Evolutionary conservation across 208 protist species (phyloP).

Genomic region (Lotmaria passim): DNA sequence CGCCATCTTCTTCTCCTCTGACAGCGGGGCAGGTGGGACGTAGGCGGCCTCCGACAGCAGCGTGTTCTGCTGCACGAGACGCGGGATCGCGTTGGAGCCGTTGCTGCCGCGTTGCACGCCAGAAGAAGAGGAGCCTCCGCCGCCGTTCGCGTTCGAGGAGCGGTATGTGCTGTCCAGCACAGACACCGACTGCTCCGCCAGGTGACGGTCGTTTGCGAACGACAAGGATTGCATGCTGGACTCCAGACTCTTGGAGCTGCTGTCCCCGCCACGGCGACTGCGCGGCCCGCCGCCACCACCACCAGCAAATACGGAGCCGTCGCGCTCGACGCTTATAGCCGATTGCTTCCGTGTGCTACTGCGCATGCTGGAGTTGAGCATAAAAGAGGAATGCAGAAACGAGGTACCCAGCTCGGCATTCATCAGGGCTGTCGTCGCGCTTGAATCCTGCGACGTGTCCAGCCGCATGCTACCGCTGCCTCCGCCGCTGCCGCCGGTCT

Average conservation of each 20-base stretch:
- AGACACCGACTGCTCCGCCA: slow-evolving; percentile 21
- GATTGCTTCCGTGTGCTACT: slow-evolving; percentile 17
- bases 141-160: slow-evolving; percentile 7
- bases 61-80: slow-evolving; percentile 33
- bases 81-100: slow-evolving; percentile 5
- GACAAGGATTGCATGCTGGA: slow-evolving; percentile 46
- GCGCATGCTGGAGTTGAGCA: slow-evolving; percentile 34
- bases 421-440: slow-evolving; percentile 7
- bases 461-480: slow-evolving; percentile 10
- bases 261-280: slow-evolving; percentile 26
- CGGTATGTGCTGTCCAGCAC: slow-evolving; percentile 14
- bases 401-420: slow-evolving; percentile 50
- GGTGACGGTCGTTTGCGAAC: slow-evolving; percentile 24
- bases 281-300: slow-evolving; percentile 9
- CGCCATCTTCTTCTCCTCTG: slow-evolving; percentile 51
- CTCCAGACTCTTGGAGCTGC: slow-evolving; percentile 34
- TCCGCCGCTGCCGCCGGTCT: slow-evolving; percentile 26
- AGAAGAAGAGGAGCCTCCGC: neutral
- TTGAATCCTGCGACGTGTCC: slow-evolving; percentile 19
- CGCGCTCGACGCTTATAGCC: neutral
- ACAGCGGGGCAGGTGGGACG: slow-evolving; percentile 22
- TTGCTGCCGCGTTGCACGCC: slow-evolving; percentile 6
- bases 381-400: slow-evolving; percentile 75
- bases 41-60: slow-evolving; percentile 41
- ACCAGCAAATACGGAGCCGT: neutral